A percentile compares a stretch with the other conserved stretches of the same genome.
These are phyloP conservation scores for Diospyros lotus DNA, from an alignment of 148 eudicot genomes.

Conservation along the genomic window DNA sequence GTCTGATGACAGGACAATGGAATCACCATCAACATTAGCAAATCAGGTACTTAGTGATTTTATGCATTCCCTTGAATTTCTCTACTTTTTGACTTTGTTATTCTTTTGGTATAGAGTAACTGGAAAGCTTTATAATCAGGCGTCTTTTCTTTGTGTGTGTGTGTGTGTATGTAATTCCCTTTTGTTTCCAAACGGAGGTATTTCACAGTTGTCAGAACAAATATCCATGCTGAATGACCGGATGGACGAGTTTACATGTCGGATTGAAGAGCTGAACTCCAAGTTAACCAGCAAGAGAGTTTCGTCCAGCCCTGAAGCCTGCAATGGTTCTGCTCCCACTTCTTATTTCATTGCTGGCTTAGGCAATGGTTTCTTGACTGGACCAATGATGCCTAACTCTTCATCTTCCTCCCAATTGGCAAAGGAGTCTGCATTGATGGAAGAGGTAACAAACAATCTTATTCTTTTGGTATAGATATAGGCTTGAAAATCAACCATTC, in stretches of 20 bases:
- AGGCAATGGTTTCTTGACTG: conserved; percentile 67
- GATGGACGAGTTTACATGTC: conserved; percentile 80
- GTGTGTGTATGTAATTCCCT: not conserved
- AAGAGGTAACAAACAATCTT: conserved; percentile 52
- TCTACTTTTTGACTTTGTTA: not conserved
- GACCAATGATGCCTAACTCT: conserved; percentile 52
- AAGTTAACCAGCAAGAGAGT: conserved; percentile 41
- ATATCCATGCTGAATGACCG: conserved; percentile 76
- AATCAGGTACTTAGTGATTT: conserved; percentile 58
- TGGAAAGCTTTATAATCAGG: not conserved
- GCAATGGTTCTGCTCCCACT: conserved; percentile 77
- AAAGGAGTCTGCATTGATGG: conserved; percentile 56
- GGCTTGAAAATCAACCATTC: no score
- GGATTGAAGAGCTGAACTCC: conserved; percentile 71
- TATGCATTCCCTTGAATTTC: not conserved
- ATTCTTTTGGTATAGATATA: no score
- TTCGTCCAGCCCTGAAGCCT: conserved; percentile 54
- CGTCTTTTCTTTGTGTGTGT: not conserved
- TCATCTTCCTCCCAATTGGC: conserved; percentile 64
- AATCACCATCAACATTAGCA: conserved; percentile 33
- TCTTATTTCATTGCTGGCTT: conserved; percentile 72
- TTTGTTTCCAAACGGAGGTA: conserved; percentile 40
- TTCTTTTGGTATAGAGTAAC: not conserved
- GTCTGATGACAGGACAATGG: conserved; percentile 47
- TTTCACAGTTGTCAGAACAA: conserved; percentile 71